Base-by-base conservation (phyloP, 495 filamentous ascomycete genomes). In the Penicillium cosmopolitanum region DNA sequence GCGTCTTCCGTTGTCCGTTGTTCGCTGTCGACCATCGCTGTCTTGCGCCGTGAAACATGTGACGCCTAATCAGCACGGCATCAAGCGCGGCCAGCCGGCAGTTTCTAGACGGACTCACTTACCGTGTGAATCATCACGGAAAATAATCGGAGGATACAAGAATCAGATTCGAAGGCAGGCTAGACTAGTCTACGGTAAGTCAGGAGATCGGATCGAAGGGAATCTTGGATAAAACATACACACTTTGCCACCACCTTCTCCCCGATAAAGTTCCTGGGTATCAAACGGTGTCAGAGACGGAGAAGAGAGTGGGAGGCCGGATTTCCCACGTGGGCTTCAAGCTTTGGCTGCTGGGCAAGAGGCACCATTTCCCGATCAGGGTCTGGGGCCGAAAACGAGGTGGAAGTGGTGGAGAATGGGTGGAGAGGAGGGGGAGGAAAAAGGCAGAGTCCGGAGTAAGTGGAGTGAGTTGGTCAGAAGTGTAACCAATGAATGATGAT, bases 271-370 rank as follows among this genome's bases (percentile, higher is more conserved):
- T 65, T 65, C 57, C 53, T 65, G 58, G 51, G 42, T 44, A 44
- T 44, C 42, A 44, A 44, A 44, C 42, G 16, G 42, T 55, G 44
- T 55, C 42, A 52, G 15, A 31, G 54, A 34, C 50, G 56, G 56
- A 55, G 56, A 50, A 51, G 53, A 44, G 47, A 25, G 57, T 25
- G 50, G 43, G 52, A 18, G 53, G 28, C 28, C 28, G 28, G 28
- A 31, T 56, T 65, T 62, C 36, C 66, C 66, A 64, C 63, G 60
- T 69, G 63, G 66, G 44, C 53, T 62, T 40, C 50, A 62, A 50
- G 52, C 56, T 64, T 53, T 48, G 6, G 28, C 34, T 51, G 57
- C 34, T 53, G 50, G 57, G 28, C 16, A 48, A 23, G 31, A 21
- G 25, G 19, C 55, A 54, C 34, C 51, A 15, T 57, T 65, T 18